Conservation (phyloP, 495 filamentous ascomycete genomes). For the Aspergillus incahuasiensis region DNA sequence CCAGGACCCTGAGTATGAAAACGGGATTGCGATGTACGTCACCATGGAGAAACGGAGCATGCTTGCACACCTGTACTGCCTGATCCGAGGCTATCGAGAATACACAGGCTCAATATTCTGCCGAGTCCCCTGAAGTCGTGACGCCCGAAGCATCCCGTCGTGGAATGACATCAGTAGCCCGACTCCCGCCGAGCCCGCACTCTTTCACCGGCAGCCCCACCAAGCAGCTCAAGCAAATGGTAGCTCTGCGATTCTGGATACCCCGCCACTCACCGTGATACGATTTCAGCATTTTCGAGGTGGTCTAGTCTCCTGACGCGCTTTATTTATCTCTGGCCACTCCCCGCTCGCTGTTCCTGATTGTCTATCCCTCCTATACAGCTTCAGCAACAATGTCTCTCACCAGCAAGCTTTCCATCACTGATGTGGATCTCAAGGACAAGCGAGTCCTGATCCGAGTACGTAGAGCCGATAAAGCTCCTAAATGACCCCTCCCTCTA, state of each 20-base stretch:
- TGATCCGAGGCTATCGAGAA: constrained; percentile 38
- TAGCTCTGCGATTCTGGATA: constrained; percentile 8
- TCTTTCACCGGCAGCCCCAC: constrained; percentile 34
- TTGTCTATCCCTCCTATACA: constrained; percentile 11
- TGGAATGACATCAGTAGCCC: constrained; percentile 44
- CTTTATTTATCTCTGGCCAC: constrained; percentile 4
- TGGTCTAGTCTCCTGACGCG: constrained; percentile 3
- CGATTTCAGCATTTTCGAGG: constrained; percentile 17
- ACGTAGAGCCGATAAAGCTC: constrained; percentile 33
- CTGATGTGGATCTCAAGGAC: constrained; percentile 92
- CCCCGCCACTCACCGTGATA: constrained; percentile 28
- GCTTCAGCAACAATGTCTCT: constrained; percentile 74
- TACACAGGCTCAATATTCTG: constrained; percentile 14
- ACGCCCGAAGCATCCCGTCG: constrained; percentile 36
- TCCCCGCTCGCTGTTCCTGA: not conserved
- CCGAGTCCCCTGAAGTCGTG: constrained; percentile 8
- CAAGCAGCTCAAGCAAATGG: constrained; percentile 16
- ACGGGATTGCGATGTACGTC: constrained; percentile 3
- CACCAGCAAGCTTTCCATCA: constrained; percentile 94
- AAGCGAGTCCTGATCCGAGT: constrained; percentile 97
- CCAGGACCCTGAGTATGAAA: not conserved
- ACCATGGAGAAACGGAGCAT: not conserved
- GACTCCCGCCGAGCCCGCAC: constrained; percentile 42
- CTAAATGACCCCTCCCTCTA: constrained; percentile 15
- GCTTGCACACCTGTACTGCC: constrained; percentile 5